Evolutionary conservation across 345 rosid species (phyloP), one percentile per base, ranked within the genome.

Genomic region (Aquilaria yunnanensis): DNA sequence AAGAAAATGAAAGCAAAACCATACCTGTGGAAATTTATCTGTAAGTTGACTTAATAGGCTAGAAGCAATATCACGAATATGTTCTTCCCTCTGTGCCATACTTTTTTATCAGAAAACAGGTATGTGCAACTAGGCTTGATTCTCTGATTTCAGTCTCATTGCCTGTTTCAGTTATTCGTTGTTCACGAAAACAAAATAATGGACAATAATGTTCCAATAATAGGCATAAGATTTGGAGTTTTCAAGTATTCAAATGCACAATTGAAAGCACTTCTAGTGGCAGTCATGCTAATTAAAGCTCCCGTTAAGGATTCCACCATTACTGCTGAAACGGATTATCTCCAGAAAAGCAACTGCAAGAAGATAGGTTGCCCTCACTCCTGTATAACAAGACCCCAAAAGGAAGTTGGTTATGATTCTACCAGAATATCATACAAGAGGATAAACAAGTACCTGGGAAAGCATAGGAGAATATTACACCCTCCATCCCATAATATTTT

Each of bases 301-400:
- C 55, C 97, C 96, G 71, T 90, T 95, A 65, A 95, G 96, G 69
- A 91, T 84, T 71, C 99, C 99, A 56, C 99, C 99, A 56, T 95
- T 95, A 75, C 96, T 95, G 74, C 89, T 87, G 77, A 95, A 95
- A 47, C 99, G 96, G 61, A 87, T 87, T 55, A 89, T 89, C 79
- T 95, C 99, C 70, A 95, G 69, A 76, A 91, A 91, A 46, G 99
- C 92, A 37, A 95, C 99, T 31, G 99, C 97, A 71, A 95, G 99
- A 83, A 95, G 93, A 84, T 91, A 95, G 59, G 96, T 95, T 32
- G 99, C 97, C 81, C 90, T 95, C 67, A 95, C 97, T 57, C 97
- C 99, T 95, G 76, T 64, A 74, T 64, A 69, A 69, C 37, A 77
- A 68, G 69, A 65, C 1, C 33, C 51, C 61, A 43, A 64, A n/a